These are phyloP conservation scores for Hypoxylon lienhwacheense DNA, from an alignment of 495 filamentous ascomycete species.

Conservation along the genomic window DNA sequence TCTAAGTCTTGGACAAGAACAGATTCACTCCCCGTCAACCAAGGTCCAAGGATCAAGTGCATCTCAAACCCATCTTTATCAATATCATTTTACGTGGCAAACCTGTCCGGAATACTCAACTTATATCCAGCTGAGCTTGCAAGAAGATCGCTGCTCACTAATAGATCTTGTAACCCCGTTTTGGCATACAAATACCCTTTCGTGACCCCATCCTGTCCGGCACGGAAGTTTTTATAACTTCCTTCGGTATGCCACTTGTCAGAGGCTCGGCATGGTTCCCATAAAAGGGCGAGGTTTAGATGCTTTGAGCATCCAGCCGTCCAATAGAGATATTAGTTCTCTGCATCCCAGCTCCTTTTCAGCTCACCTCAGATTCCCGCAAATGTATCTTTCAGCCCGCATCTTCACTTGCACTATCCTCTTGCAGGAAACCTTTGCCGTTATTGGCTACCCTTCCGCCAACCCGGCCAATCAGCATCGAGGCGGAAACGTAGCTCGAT, in stretches of 20 bases:
- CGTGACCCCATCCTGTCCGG: constrained; percentile 1
- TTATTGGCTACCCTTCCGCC: constrained; percentile 29
- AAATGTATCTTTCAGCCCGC: constrained; percentile 34
- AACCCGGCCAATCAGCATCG: constrained; percentile 27
- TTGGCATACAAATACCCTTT: constrained; percentile 1
- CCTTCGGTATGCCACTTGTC: constrained; percentile 6
- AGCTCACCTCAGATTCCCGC: constrained; percentile 29
- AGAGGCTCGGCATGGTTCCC: constrained; percentile 10
- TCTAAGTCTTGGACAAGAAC: too few species aligned
- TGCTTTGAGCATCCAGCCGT: constrained; percentile 11
- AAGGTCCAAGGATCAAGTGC: too few species aligned
- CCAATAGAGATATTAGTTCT: constrained; percentile 36
- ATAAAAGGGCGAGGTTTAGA: constrained; percentile 8
- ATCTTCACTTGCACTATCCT: constrained; percentile 23
- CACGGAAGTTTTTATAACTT: background rate
- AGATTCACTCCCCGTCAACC: too few species aligned
- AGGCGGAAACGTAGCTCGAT: constrained; percentile 11
- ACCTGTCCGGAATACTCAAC: too few species aligned
- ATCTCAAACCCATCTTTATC: too few species aligned
- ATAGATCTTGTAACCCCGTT: constrained; percentile 1
- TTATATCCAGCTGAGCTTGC: background rate
- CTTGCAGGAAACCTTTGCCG: constrained; percentile 37
- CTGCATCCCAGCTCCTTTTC: constrained; percentile 34
- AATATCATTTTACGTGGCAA: too few species aligned
- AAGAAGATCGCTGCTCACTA: constrained; percentile 11